Conservation (phyloP, 2,329 filamentous ascomycete genomes). For the Elsinoe australis region DNA sequence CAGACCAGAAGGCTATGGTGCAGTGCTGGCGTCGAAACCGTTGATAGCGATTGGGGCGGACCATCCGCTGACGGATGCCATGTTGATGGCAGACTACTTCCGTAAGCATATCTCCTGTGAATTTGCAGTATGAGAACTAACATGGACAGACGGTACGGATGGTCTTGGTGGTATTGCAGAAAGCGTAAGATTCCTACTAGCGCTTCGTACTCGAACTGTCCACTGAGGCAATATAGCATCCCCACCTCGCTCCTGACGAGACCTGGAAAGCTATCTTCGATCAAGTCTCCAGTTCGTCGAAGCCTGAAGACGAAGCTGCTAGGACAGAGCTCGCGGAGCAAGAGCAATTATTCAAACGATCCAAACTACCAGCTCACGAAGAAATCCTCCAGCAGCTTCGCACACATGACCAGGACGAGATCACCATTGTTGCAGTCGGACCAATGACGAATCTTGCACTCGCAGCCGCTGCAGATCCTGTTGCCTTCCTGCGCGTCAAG, state of each 20-base stretch:
- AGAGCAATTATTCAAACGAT: slow-evolving; percentile 61
- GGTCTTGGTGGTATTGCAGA: slow-evolving; percentile 43
- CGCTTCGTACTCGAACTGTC: neutral
- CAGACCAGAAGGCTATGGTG: slow-evolving; percentile 61
- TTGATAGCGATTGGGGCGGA: slow-evolving; percentile 75
- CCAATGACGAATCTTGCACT: slow-evolving; percentile 90
- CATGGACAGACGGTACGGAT: slow-evolving; percentile 38
- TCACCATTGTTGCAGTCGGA: slow-evolving; percentile 84
- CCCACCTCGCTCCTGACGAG: slow-evolving; percentile 40
- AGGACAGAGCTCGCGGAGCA: slow-evolving; percentile 32
- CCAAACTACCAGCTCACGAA: slow-evolving; percentile 63
- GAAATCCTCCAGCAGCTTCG: slow-evolving; percentile 82
- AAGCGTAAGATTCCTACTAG: slow-evolving; percentile 30
- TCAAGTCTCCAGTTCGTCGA: slow-evolving; percentile 26
- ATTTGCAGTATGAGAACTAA: slow-evolving; percentile 17
- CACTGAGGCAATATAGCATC: slow-evolving; percentile 33
- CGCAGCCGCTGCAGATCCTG: slow-evolving; percentile 79
- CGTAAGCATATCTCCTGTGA: slow-evolving; percentile 49
- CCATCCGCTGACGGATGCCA: slow-evolving; percentile 74
- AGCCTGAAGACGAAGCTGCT: slow-evolving; percentile 29
- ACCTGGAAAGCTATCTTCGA: slow-evolving; percentile 43
- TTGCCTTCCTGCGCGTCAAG: slow-evolving; percentile 79
- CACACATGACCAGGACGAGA: slow-evolving; percentile 72
- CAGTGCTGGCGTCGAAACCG: slow-evolving; percentile 62
- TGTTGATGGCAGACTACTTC: slow-evolving; percentile 65